Percentiles rank a stretch among this genome's conserved stretches.
Conservation (phyloP, 2,329 filamentous ascomycete species). For the Colletotrichum eremochloae region DNA sequence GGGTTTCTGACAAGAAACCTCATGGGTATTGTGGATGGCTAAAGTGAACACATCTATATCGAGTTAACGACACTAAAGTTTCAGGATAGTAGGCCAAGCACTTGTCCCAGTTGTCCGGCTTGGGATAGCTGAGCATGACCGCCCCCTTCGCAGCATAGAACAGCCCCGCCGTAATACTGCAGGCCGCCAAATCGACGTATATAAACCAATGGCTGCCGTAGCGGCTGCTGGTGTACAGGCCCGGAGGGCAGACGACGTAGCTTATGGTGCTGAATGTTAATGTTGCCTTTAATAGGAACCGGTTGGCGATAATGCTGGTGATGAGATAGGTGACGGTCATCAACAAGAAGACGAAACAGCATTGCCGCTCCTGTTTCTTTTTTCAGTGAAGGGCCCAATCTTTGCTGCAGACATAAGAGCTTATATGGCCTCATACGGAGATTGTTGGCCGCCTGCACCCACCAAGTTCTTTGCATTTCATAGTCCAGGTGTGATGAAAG, state of each 20-base stretch:
- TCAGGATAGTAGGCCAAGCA: conserved; percentile 6
- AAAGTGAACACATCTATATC: conserved; percentile 50
- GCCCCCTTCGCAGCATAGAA: conserved; percentile 48
- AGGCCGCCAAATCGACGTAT: conserved; percentile 47
- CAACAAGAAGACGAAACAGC: conserved; percentile 51
- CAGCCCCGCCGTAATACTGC: conserved; percentile 44
- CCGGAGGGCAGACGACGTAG: conserved; percentile 53
- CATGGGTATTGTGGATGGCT: conserved; percentile 47
- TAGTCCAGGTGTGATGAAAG: background rate
- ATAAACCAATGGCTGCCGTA: conserved; percentile 46
- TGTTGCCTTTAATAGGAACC: conserved; percentile 50
- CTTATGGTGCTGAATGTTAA: conserved; percentile 52
- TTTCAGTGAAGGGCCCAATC: background rate
- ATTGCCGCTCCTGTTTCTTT: conserved; percentile 49
- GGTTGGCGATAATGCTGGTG: conserved; percentile 51
- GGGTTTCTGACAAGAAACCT: conserved; percentile 47
- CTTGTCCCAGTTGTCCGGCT: conserved; percentile 38
- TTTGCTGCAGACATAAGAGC: background rate
- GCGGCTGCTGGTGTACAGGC: conserved; percentile 53
- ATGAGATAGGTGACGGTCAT: conserved; percentile 53
- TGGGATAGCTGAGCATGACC: conserved; percentile 46
- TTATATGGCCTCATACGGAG: conserved; percentile 49
- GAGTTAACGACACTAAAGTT: background rate
- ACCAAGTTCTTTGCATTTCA: conserved; percentile 26
- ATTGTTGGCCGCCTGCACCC: conserved; percentile 46